These are phyloP conservation scores for Monosporascus sp. DNA, from an alignment of 2,329 filamentous ascomycete genomes.

Conservation along the genomic window DNA sequence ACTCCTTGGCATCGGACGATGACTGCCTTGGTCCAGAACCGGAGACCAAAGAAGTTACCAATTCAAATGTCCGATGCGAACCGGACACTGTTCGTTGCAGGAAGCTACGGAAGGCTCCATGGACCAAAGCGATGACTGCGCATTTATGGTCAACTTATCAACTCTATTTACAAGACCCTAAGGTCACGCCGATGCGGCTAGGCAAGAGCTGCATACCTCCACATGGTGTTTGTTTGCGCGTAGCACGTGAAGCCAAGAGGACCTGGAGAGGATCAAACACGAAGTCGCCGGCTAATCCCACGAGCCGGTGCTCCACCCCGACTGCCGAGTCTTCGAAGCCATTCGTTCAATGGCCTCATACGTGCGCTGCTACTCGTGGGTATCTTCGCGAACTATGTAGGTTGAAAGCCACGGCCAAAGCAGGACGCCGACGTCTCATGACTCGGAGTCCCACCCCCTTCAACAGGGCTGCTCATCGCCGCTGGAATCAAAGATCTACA, in stretches of 20 bases:
- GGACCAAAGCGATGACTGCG: conserved; percentile 60
- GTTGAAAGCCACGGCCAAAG: conserved; percentile 42
- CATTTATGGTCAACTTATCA: conserved; percentile 63
- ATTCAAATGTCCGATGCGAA: conserved; percentile 7
- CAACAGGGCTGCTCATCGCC: conserved; percentile 43
- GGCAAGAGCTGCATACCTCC: conserved; percentile 60
- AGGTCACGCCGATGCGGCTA: conserved; percentile 60
- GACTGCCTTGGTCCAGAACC: conserved; percentile 48
- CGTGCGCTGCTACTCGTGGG: conserved; percentile 55
- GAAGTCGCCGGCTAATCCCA: conserved; percentile 27
- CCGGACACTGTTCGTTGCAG: conserved; percentile 7
- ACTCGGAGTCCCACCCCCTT: conserved; percentile 53
- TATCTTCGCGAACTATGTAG: conserved; percentile 60
- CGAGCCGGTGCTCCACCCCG: conserved; percentile 52
- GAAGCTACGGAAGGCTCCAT: conserved; percentile 47
- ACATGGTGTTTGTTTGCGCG: conserved; percentile 58
- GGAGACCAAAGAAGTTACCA: conserved; percentile 29
- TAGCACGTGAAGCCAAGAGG: conserved; percentile 60
- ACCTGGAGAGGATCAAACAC: conserved; percentile 60
- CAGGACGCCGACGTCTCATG: conserved; percentile 40
- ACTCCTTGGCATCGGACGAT: conserved; percentile 53
- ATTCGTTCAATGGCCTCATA: conserved; percentile 60
- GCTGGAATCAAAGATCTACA: conserved; percentile 44
- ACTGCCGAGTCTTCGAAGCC: conserved; percentile 41
- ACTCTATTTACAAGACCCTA: conserved; percentile 61